Conservation (phyloP, 1,139 yeast species). For the Saccharomyces pastorianus region DNA sequence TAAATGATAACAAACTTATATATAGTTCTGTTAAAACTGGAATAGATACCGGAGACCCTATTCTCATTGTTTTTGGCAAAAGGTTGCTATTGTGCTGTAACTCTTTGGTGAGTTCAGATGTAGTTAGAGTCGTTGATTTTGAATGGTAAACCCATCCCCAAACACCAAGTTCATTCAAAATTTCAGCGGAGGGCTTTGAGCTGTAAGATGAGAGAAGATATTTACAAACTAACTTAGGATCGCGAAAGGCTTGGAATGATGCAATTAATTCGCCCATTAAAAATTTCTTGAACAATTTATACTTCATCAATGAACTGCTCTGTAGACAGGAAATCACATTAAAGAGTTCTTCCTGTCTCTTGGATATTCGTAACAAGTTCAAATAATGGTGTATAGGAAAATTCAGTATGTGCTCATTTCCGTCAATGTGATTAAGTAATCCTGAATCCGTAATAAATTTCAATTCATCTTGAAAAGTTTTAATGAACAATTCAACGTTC, state of each 20-base stretch:
- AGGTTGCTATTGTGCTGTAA: conserved; percentile 3
- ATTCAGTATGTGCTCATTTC: conserved; percentile 8
- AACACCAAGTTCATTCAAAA: background rate
- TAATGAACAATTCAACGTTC: conserved; percentile 15
- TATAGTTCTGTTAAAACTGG: conserved; percentile 22
- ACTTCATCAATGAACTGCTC: background rate
- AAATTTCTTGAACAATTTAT: background rate
- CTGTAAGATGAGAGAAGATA: conserved; percentile 1
- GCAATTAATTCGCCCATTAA: background rate
- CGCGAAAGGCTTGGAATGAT: background rate
- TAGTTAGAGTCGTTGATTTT: background rate
- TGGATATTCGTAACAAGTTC: conserved; percentile 10
- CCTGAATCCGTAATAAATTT: conserved; percentile 6
- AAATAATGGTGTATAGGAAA: conserved; percentile 17
- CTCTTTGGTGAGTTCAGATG: conserved; percentile 9
- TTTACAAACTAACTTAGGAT: background rate
- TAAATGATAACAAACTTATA: conserved; percentile 12
- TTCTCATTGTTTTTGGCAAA: conserved; percentile 10
- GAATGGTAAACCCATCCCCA: conserved; percentile 1
- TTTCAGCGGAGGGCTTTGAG: background rate
- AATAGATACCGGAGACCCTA: conserved; percentile 9
- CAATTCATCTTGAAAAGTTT: conserved; percentile 10
- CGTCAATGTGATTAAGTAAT: conserved; percentile 4
- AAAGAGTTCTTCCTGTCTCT: background rate
- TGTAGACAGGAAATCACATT: background rate